A percentile compares a stretch with the other conserved stretches of the same genome.
Conservation (phyloP, 1,284 basidiomycete species). For the Boletus holoroseus region DNA sequence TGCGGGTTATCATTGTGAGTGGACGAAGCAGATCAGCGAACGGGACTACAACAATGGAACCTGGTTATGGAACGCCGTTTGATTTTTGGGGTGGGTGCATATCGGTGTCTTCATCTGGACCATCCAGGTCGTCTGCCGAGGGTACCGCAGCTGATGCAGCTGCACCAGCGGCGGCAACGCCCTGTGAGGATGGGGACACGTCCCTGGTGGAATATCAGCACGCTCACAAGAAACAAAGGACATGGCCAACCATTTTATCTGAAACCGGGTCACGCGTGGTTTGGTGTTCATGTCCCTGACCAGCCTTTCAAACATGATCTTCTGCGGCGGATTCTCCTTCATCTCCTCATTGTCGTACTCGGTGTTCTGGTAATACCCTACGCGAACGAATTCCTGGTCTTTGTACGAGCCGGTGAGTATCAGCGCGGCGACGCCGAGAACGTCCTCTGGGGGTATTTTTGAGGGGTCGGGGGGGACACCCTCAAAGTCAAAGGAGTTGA, state of each 20-base stretch:
- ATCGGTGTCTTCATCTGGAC: slow-evolving; percentile 27
- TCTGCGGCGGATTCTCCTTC: slow-evolving; percentile 64
- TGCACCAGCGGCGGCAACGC: slow-evolving; percentile 53
- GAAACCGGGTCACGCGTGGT: slow-evolving; percentile 89
- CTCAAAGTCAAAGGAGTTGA: slow-evolving; percentile 97
- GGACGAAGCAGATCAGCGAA: slow-evolving; percentile 7
- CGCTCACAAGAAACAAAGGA: not conserved
- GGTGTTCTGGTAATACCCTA: slow-evolving; percentile 99
- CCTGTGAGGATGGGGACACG: slow-evolving; percentile 51
- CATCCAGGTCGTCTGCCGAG: slow-evolving; percentile 66
- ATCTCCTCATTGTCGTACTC: slow-evolving; percentile 95
- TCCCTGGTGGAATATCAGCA: slow-evolving; percentile 46
- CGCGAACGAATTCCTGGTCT: slow-evolving; percentile 96
- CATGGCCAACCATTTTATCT: slow-evolving; percentile 71
- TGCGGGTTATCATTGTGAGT: slow-evolving; percentile 12
- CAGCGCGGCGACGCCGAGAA: slow-evolving; percentile 86
- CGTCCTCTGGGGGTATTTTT: slow-evolving; percentile 77
- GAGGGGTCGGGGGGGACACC: slow-evolving; percentile 65
- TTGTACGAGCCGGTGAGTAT: slow-evolving; percentile 87
- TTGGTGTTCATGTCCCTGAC: slow-evolving; percentile 88
- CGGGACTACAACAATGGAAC: not conserved
- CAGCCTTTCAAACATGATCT: slow-evolving; percentile 74
- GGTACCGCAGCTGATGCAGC: slow-evolving; percentile 75
- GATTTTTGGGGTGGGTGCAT: slow-evolving; percentile 17
- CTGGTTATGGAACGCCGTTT: slow-evolving; percentile 27